Conservation (phyloP, 495 filamentous ascomycete genomes). For the Penicillium flavigenum region DNA sequence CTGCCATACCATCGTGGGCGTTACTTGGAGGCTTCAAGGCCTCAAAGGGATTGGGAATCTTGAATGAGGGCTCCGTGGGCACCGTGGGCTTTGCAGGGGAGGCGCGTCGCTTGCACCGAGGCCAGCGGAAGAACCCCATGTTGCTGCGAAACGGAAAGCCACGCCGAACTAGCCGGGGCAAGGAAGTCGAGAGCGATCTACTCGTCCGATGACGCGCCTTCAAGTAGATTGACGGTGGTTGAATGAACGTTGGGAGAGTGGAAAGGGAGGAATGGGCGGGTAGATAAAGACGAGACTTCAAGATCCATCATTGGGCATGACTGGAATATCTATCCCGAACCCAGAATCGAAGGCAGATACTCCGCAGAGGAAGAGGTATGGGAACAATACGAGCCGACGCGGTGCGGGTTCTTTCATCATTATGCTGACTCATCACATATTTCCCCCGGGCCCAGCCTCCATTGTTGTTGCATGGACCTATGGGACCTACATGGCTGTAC, state of each 20-base stretch:
- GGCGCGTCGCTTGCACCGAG: constrained; percentile 9
- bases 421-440: constrained; percentile 12
- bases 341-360: constrained; percentile 1
- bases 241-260: neutral
- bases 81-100: neutral
- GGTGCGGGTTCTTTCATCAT: constrained; percentile 8
- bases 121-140: constrained; percentile 12
- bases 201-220: constrained; percentile 13
- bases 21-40: neutral
- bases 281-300: neutral
- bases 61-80: neutral
- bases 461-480: neutral
- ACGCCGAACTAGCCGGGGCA: neutral
- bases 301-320: constrained; percentile 11
- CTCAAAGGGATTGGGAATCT: neutral
- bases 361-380: constrained; percentile 9
- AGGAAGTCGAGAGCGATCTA: constrained; percentile 3
- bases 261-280: neutral
- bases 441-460: neutral
- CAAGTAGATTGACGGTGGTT: neutral
- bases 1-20: neutral
- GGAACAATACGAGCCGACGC: constrained; percentile 9
- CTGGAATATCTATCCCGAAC: constrained; percentile 1
- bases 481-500: neutral
- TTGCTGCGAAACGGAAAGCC: neutral